Evolutionary conservation across 2,329 filamentous ascomycete genomes (phyloP).

Genomic region (Magnaporthiopsis poae): DNA sequence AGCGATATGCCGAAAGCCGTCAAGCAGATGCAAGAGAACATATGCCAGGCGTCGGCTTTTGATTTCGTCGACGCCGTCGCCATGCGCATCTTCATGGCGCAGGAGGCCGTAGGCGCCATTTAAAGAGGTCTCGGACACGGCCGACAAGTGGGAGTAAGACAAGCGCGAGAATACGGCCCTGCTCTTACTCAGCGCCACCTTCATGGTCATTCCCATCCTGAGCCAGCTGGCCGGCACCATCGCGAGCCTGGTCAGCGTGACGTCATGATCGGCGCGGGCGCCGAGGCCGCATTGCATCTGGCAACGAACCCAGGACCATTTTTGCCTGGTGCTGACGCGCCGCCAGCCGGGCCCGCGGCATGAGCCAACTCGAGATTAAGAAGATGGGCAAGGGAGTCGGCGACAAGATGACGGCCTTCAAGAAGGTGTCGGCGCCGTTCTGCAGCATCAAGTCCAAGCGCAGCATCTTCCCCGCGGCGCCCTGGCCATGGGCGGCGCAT

Average conservation of each 20-base stretch:
- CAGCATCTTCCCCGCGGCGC: neutral
- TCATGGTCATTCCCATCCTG: conserved; percentile 19
- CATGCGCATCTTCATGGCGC: conserved; percentile 12
- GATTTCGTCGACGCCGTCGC: conserved; percentile 15
- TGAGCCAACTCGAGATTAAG: conserved; percentile 5
- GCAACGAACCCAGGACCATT: conserved; percentile 13
- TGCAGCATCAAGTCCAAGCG: neutral
- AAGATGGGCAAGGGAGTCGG: conserved; percentile 7
- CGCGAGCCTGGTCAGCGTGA: conserved; percentile 4
- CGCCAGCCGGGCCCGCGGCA: conserved; percentile 3
- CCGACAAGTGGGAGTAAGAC: conserved; percentile 17
- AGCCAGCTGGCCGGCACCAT: conserved; percentile 12
- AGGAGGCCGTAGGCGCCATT: conserved; percentile 7
- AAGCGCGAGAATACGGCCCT: conserved; percentile 20
- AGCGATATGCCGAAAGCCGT: neutral
- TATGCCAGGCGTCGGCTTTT: neutral
- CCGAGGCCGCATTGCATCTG: conserved; percentile 5
- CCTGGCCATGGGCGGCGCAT: too few species aligned
- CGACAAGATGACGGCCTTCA: neutral
- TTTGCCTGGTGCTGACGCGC: conserved; percentile 13
- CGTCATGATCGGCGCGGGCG: conserved; percentile 7
- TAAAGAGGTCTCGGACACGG: conserved; percentile 14
- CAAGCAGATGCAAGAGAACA: neutral
- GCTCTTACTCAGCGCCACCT: conserved; percentile 19
- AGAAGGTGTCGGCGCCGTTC: neutral